phyloP scores from a whole-genome alignment of 768 basidiomycete species.

The Calocybe gangraenosa region DNA sequence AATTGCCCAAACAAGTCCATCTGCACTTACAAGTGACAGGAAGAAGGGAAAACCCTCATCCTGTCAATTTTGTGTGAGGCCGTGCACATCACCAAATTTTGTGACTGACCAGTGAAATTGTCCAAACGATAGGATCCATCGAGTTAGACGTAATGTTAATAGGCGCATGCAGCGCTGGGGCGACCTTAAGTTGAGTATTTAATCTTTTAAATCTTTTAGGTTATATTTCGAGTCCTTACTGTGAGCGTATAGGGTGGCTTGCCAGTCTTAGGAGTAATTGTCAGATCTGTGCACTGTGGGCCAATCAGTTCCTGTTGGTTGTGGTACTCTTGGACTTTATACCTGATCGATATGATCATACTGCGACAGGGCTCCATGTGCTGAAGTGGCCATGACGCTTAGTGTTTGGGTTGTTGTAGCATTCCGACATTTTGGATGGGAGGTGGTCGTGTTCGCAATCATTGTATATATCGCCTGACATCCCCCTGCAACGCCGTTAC shows the following conservation, averaged over 20 bases:
- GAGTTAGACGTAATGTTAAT: constrained; percentile 43
- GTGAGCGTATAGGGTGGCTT: constrained; percentile 46
- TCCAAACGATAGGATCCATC: constrained; percentile 33
- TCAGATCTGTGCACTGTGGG: constrained; percentile 44
- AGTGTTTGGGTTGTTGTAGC: constrained; percentile 31
- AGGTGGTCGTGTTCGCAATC: constrained; percentile 32
- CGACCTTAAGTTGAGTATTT: constrained; percentile 28
- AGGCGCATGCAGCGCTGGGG: constrained; percentile 48
- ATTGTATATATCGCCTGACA: constrained; percentile 49
- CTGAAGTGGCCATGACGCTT: constrained; percentile 29
- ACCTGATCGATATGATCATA: constrained; percentile 46
- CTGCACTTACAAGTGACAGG: constrained; percentile 39
- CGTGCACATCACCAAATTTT: neutral
- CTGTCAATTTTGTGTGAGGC: constrained; percentile 17
- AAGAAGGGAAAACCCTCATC: constrained; percentile 47
- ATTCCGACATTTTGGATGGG: constrained; percentile 35
- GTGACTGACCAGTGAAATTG: constrained; percentile 31
- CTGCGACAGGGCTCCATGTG: constrained; percentile 36
- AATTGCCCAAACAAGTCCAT: constrained; percentile 43
- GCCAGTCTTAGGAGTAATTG: constrained; percentile 37
- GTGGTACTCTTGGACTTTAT: neutral
- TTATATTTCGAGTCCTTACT: constrained; percentile 22
- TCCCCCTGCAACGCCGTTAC: constrained; percentile 44
- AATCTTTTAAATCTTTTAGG: neutral
- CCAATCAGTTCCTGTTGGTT: neutral